Percentiles rank a stretch among this genome's conserved stretches.
Evolutionary conservation across 2,329 filamentous ascomycete genomes (phyloP).

Genomic region (Colletotrichum musicola): DNA sequence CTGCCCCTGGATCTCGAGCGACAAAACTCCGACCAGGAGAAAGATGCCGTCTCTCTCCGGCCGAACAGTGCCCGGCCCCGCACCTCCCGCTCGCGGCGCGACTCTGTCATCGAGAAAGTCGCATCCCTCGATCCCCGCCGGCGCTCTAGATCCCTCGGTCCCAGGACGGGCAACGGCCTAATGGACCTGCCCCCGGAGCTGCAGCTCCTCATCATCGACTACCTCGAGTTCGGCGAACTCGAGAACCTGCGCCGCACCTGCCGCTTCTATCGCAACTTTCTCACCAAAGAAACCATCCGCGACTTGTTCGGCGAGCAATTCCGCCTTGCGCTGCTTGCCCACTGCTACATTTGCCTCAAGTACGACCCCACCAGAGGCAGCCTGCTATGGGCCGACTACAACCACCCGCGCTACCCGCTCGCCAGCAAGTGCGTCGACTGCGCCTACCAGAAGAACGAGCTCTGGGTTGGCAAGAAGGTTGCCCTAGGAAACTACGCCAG

Average conservation of each 20-base stretch:
- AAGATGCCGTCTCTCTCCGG: slow-evolving; percentile 29
- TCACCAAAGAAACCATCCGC: slow-evolving; percentile 52
- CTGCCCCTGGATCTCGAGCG: slow-evolving; percentile 33
- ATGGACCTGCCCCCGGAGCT: slow-evolving; percentile 57
- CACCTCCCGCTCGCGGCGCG: slow-evolving; percentile 35
- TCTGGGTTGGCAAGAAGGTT: slow-evolving; percentile 53
- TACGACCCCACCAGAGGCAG: slow-evolving; percentile 46
- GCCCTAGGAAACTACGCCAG: slow-evolving; percentile 49
- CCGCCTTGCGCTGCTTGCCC: slow-evolving; percentile 50
- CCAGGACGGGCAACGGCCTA: slow-evolving; percentile 42
- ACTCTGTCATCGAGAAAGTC: slow-evolving; percentile 39
- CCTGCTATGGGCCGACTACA: slow-evolving; percentile 49
- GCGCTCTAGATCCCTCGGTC: slow-evolving; percentile 25
- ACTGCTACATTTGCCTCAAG: slow-evolving; percentile 56
- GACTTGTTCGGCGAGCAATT: slow-evolving; percentile 50
- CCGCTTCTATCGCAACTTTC: slow-evolving; percentile 50
- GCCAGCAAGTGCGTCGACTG: slow-evolving; percentile 56
- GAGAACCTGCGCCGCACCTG: slow-evolving; percentile 57
- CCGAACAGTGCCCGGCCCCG: slow-evolving; percentile 32
- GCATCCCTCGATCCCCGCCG: slow-evolving; percentile 37
- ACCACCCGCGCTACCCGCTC: slow-evolving; percentile 51
- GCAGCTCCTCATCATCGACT: slow-evolving; percentile 54
- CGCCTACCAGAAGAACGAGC: slow-evolving; percentile 49
- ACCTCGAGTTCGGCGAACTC: slow-evolving; percentile 58
- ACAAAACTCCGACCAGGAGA: slow-evolving; percentile 21